Conservation (phyloP, 352 stramenopile species). For the Pythium aristosporum region DNA sequence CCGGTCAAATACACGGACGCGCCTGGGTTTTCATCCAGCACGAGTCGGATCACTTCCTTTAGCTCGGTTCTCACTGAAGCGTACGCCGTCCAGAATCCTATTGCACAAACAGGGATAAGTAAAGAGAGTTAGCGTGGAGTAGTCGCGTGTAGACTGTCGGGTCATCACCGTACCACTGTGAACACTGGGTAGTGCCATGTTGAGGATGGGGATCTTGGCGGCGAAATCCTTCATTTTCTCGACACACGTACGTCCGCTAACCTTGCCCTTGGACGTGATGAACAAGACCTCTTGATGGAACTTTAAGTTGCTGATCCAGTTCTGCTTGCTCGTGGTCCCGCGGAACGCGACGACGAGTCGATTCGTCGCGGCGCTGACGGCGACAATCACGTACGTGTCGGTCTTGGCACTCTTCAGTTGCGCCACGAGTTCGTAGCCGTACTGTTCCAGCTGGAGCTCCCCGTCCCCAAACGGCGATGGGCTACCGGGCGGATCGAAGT, state of each 20-base stretch:
- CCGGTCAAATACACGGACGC: slow-evolving; percentile 91
- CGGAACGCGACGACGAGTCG: slow-evolving; percentile 85
- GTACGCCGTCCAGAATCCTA: slow-evolving; percentile 87
- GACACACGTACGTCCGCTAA: slow-evolving; percentile 51
- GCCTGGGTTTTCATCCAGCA: slow-evolving; percentile 81
- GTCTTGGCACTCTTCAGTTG: slow-evolving; percentile 70
- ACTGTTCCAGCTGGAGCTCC: slow-evolving; percentile 62
- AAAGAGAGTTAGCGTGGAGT: neutral
- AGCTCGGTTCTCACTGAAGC: slow-evolving; percentile 76
- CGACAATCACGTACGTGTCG: slow-evolving; percentile 73
- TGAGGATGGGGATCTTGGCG: slow-evolving; percentile 78
- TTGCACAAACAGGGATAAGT: neutral
- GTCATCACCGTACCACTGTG: slow-evolving; percentile 56
- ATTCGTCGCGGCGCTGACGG: slow-evolving; percentile 55
- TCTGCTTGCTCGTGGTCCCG: slow-evolving; percentile 82
- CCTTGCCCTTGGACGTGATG: slow-evolving; percentile 65
- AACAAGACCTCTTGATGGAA: slow-evolving; percentile 80
- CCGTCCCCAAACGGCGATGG: slow-evolving; percentile 78
- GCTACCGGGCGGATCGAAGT: slow-evolving; percentile 80
- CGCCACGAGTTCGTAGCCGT: slow-evolving; percentile 84
- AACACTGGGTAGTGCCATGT: slow-evolving; percentile 82
- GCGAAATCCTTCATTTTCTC: slow-evolving; percentile 60
- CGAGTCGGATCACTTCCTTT: slow-evolving; percentile 71
- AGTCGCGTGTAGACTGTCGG: too few species aligned
- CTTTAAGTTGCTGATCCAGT: slow-evolving; percentile 88